Evolutionary conservation across 441 rosid genomes (phyloP), one percentile per base, ranked within the genome.

Genomic region (Populus hybrid): DNA sequence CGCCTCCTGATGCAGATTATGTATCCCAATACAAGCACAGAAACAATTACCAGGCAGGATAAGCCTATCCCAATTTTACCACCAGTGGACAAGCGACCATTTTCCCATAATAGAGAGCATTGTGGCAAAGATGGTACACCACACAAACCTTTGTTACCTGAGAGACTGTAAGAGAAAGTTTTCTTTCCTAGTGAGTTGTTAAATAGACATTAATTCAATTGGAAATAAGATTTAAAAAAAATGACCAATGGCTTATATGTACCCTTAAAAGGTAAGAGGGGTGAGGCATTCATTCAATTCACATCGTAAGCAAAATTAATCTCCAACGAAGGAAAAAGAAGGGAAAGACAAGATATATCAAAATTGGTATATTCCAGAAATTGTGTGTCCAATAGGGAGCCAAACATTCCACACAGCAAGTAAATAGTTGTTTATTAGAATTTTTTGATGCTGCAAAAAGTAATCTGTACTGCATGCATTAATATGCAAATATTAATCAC

Each of bases 111-210:
- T 11, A 94, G 26, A 63, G 98, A 92, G 82, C 99, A 96, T 1
- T 86, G 64, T 0, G 94, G 92, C 83, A 94, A 86, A 67, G 96
- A 68, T 42, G 98, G 93, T 68, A 86, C 94, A 2, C 99, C 98
- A 35, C 99, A 96, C 87, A 96, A 83, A 63, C 92, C 97, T 87
- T 92, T 94, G 90, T 96, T 96, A 70, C 91, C 97, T 16, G 97
- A 88, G 69, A 96, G 94, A 84, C 99, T 96, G 97, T 7, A 84
- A 76, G 36, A 72, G 12, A 61, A 67, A 73, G 50, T 45, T 45
- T 45, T 14, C 20, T 12, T 45, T 45, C 56, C 56, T 45, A 3
- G 56, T 45, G 20, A 45, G 56, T 14, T 45, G 56, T 45, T 45
- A 45, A 45, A 45, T 45, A 14, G 20, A 45, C 56, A 42, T 77